Evolutionary conservation across 1,139 yeast genomes (phyloP).

Genomic region (Zygoascus sp.): DNA sequence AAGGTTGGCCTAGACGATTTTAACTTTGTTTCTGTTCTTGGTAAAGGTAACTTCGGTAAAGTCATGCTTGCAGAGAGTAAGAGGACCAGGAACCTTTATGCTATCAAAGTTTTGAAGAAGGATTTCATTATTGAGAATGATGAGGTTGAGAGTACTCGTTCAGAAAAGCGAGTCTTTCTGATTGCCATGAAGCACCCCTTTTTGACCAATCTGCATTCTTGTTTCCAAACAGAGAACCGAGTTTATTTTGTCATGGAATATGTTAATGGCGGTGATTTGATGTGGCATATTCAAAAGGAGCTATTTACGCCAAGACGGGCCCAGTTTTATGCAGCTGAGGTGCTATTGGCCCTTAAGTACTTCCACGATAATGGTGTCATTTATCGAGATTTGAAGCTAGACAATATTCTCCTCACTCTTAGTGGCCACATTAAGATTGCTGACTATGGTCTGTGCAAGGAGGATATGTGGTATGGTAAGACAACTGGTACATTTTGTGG

Average conservation of each 20-base stretch:
- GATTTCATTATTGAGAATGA: slow-evolving; percentile 93
- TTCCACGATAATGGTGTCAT: slow-evolving; percentile 95
- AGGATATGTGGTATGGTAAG: slow-evolving; percentile 86
- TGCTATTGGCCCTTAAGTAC: slow-evolving; percentile 79
- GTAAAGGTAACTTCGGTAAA: slow-evolving; percentile 97
- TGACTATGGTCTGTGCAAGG: slow-evolving; percentile 96
- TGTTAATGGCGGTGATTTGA: slow-evolving; percentile 94
- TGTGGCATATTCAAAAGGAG: slow-evolving; percentile 98
- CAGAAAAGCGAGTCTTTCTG: slow-evolving; percentile 87
- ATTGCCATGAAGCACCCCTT: slow-evolving; percentile 94
- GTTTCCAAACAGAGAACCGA: slow-evolving; percentile 96
- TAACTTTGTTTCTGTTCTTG: slow-evolving; percentile 87
- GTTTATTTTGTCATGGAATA: slow-evolving; percentile 98
- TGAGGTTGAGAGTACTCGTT: slow-evolving; percentile 90
- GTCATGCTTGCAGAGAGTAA: slow-evolving; percentile 95
- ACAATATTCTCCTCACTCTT: slow-evolving; percentile 80
- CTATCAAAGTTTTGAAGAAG: slow-evolving; percentile 91
- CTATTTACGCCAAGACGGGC: slow-evolving; percentile 88
- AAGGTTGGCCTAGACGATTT: slow-evolving; percentile 94
- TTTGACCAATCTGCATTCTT: slow-evolving; percentile 82
- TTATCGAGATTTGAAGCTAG: slow-evolving; percentile 93
- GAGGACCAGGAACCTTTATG: slow-evolving; percentile 72
- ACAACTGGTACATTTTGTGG: slow-evolving; percentile 97
- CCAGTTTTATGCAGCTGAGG: slow-evolving; percentile 96
- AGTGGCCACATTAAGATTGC: slow-evolving; percentile 97